These are phyloP conservation scores for Leccinum barrowsii DNA, from an alignment of 768 basidiomycete species.

Conservation along the genomic window DNA sequence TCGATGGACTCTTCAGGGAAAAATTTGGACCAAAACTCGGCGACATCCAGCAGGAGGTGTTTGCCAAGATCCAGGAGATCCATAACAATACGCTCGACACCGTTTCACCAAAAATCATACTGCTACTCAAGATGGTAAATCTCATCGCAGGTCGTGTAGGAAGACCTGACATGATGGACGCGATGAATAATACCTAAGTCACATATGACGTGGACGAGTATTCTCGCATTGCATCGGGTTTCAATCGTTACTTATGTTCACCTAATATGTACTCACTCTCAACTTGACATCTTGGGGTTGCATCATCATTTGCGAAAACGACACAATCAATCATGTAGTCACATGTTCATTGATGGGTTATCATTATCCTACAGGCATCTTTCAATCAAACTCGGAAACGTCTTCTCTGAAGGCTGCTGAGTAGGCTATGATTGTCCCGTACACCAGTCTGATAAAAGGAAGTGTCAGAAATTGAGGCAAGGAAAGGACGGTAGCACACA, in stretches of 20 bases:
- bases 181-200: conserved; percentile 4
- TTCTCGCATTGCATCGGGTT: not conserved
- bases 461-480: not conserved
- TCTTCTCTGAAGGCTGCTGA: conserved; percentile 80
- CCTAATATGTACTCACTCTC: not conserved
- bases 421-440: conserved; percentile 88
- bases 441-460: conserved; percentile 57
- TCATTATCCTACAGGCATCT: not conserved
- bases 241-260: not conserved
- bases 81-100: conserved; percentile 21
- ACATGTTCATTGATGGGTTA: conserved; percentile 11
- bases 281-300: not conserved
- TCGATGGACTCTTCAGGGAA: conserved; percentile 25
- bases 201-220: not conserved
- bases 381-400: conserved; percentile 73
- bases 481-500: conserved; percentile 28
- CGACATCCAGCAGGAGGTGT: conserved; percentile 25
- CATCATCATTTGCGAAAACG: conserved; percentile 3
- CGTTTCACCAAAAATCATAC: conserved; percentile 24
- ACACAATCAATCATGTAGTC: conserved; percentile 12
- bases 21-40: conserved; percentile 19
- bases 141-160: conserved; percentile 27
- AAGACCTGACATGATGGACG: conserved; percentile 14
- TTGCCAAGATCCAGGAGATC: conserved; percentile 19
- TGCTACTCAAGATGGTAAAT: conserved; percentile 30